Evolutionary conservation across 371 early-diverging fungal species (phyloP), one percentile per base, ranked within the genome.

Genomic region (Mortierella sp.): DNA sequence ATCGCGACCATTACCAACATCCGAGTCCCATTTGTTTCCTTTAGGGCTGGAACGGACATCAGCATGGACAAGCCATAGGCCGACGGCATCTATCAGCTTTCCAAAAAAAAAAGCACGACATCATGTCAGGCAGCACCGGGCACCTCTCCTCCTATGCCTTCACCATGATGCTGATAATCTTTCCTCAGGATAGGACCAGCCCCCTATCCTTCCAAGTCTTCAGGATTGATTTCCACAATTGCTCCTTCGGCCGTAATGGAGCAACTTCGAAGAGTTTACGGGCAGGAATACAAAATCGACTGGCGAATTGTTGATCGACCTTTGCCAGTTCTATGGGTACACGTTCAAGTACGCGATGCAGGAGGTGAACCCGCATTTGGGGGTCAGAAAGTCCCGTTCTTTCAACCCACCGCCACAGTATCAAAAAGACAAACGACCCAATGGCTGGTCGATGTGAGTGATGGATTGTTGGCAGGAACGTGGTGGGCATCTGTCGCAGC

Each of bases 21-120:
- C 1, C 90, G 83, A 65, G 94, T 95, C 0, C 94, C 94, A 0
- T 93, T 95, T 28, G 93, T 93, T 86, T 95, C 93, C 81, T 94
- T 94, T 73, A 88, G 79, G 74, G 95, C 95, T 57, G 78, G 82
- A 26, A 86, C 0, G 92, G 92, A 94, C 70, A 88, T 93, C 72
- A 94, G 91, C 75, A 88, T 91, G 72, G 89, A 92, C 78, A 89
- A 91, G 81, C 81, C 81, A 80, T 93, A 47, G 93, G 91, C 9
- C n/a, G n/a, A n/a, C 84, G 88, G 91, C 21, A 73, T 93, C 79
- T 92, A 92, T 19, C 58, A 28, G 13, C 13, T 65, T 34, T 38
- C 65, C 1, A 65, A 31, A 8, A 16, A 2, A 65, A 31, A 6
- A 13, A 8, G 19, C 38, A 63, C 38, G 3, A 16, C 34, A 21